Evolutionary conservation across 495 filamentous ascomycete genomes (phyloP), one percentile per base, ranked within the genome.

Genomic region (Hypoxylon trugodes): DNA sequence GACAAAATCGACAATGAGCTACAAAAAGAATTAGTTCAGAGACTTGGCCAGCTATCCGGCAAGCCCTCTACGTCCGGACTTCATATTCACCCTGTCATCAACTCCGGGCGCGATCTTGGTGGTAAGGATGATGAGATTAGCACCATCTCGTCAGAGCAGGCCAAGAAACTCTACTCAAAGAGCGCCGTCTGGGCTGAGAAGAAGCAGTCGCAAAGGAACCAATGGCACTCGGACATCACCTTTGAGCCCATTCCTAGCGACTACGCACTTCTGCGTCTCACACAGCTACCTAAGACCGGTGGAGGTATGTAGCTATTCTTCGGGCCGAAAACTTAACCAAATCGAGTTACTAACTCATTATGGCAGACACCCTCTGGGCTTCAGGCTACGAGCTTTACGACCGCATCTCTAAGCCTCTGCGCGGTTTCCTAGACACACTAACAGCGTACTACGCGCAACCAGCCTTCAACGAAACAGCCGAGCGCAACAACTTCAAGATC

Each of bases 381-480:
- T 87, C 85, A 0, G 89, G 87, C 12, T 93, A 92, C 68, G 90
- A 93, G 62, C 77, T 92, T 4, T 93, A 90, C 73, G 91, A 93
- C 73, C 85, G 89, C 4, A 76, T 93, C 64, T 90, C 87, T 0
- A 71, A 82, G 15, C 79, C 86, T 0, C 84, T 89, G 55, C 86
- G 84, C 45, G 73, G 75, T 28, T 91, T 92, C 74, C 78, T 93
- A 8, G 90, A 94, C 55, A 72, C 75, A 0, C 71, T 95, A 8
- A 90, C 88, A 0, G 88, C 84, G 4, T 88, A 87, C 25, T 90
- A 87, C 66, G 82, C 80, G 1, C 83, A 87, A 59, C 83, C 86
- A 0, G 65, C 74, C 1, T 91, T 91, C 77, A 81, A 82, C 58
- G 71, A 81, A 5, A 70, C 79, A 1, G 87, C 88, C 9, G 76